phyloP scores from a whole-genome alignment of 495 filamentous ascomycete species.

The Aspergillus biplanus region DNA sequence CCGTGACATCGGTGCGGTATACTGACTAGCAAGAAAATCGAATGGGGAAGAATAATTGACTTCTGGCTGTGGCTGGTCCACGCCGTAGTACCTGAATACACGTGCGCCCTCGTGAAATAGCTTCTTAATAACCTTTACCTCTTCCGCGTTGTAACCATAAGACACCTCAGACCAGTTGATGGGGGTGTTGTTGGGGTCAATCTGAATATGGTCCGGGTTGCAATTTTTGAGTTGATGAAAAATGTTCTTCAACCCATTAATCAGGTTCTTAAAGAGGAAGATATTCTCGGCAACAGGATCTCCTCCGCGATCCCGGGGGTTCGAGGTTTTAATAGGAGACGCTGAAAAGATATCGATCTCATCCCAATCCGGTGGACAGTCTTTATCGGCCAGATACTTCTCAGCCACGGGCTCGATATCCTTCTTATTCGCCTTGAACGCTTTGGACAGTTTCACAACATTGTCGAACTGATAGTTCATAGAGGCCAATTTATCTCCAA shows the following conservation, averaged over 20 bases:
- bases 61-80: constrained; percentile 78
- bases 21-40: constrained; percentile 89
- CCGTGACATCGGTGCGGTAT: constrained; percentile 86
- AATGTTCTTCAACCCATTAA: constrained; percentile 95
- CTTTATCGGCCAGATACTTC: constrained; percentile 80
- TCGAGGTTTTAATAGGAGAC: constrained; percentile 93
- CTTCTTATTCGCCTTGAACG: constrained; percentile 63
- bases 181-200: constrained; percentile 78
- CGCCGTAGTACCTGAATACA: constrained; percentile 94
- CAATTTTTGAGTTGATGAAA: constrained; percentile 93
- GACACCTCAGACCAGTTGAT: constrained; percentile 94
- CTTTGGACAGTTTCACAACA: constrained; percentile 85
- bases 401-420: constrained; percentile 68
- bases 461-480: constrained; percentile 98
- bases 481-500: constrained; percentile 95
- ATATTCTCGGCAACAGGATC: constrained; percentile 98
- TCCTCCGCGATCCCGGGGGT: constrained; percentile 84
- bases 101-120: constrained; percentile 94
- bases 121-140: constrained; percentile 95
- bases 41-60: constrained; percentile 75
- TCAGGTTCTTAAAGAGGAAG: constrained; percentile 96
- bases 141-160: constrained; percentile 95
- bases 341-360: constrained; percentile 97
- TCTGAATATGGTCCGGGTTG: constrained; percentile 68
- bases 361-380: constrained; percentile 87